Conservation (phyloP, 2,329 filamentous ascomycete genomes). For the Falciphora oryzae region DNA sequence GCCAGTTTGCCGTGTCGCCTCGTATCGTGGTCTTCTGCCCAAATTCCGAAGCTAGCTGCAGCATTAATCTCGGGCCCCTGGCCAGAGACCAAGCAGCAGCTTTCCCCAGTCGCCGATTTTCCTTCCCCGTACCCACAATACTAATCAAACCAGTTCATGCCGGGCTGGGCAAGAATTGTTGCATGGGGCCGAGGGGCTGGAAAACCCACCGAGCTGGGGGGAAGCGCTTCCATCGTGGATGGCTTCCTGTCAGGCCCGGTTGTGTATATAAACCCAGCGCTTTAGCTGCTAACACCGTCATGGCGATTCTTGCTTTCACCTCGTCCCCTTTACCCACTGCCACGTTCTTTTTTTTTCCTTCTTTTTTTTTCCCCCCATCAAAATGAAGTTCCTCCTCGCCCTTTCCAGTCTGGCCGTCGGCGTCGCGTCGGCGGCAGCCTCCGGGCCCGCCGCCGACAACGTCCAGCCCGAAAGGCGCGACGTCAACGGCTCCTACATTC, state of each 20-base stretch:
- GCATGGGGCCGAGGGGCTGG: background rate
- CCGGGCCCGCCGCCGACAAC: background rate
- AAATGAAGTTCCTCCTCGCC: constrained; percentile 1
- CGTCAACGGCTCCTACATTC: constrained; percentile 3
- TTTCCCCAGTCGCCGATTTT: no score
- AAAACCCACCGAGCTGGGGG: no score
- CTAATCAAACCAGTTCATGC: background rate
- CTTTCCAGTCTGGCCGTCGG: background rate
- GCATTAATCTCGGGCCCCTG: background rate
- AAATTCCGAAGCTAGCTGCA: background rate
- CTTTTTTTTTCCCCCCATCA: background rate
- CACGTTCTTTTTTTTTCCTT: background rate
- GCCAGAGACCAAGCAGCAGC: no score
- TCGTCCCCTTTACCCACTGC: background rate
- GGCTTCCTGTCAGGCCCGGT: background rate
- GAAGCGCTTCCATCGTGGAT: background rate
- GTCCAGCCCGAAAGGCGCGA: constrained; percentile 1
- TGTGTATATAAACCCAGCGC: background rate
- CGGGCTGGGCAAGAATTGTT: background rate
- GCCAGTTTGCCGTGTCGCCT: no score
- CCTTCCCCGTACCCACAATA: no score
- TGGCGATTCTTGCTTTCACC: background rate
- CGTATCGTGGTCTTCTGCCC: no score
- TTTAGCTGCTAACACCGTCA: background rate
- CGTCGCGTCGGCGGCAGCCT: constrained; percentile 2